Evolutionary conservation across 2,329 filamentous ascomycete genomes (phyloP), one percentile per base, ranked within the genome.

Genomic region (Microascus cirrosus): DNA sequence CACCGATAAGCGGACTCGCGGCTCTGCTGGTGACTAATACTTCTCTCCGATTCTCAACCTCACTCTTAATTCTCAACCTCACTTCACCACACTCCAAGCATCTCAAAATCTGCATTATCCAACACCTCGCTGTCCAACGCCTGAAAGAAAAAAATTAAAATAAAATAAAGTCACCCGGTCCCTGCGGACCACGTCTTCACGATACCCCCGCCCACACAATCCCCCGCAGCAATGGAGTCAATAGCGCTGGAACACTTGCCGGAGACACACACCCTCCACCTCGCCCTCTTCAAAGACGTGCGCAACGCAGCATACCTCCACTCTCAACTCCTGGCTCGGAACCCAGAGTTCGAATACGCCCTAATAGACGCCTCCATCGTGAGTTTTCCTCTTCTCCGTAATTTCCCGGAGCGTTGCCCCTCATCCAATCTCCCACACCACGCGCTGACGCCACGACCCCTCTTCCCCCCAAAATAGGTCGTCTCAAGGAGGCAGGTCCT

Each of bases 341-440:
- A 97, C 68, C 67, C 82, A 12, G 85, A 86, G 10, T 97, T 92
- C 65, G 91, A 97, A 71, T 97, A 97, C 76, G 91, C 92, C 36
- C 88, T 99, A 63, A 81, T 99, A 53, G 93, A 99, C 73, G 91
- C 91, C 22, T 84, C 82, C 53, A 82, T 89, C 69, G 86, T 92
- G 77, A 61, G 79, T 72, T 57, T 54, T 34, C 15, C 51, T 34
- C 55, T 12, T 55, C n/a, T 45, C 53, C 53, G 13, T 28, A 10
- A 12, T 11, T n/a, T 34, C 34, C 32, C 34, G 24, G 7, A 13
- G 3, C n/a, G 4, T 2, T n/a, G n/a, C n/a, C 8, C 36, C 12
- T n/a, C 34, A n/a, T 13, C 32, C 53, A 55, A 24, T 13, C 25
- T 50, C n/a, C 45, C 20, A 22, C 45, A 8, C 2, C 45, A 24